Conservation (phyloP, 2,329 filamentous ascomycete species). For the Stachybotrys chartarum region DNA sequence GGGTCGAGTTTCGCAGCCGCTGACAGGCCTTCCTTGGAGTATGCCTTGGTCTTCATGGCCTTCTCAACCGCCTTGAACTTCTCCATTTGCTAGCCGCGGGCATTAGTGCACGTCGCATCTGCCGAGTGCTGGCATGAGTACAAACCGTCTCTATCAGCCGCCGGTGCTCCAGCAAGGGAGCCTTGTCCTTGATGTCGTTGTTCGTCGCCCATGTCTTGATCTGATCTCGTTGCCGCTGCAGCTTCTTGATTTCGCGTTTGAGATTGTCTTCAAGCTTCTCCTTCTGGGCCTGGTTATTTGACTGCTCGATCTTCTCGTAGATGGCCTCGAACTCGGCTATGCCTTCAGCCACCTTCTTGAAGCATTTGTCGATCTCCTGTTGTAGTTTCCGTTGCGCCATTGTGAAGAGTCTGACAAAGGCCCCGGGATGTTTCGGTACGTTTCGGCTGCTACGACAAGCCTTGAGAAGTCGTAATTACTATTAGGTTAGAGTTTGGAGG, state of each 20-base stretch:
- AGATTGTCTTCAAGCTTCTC: slow-evolving; percentile 97
- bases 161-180: slow-evolving; percentile 84
- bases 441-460: no score
- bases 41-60: slow-evolving; percentile 99
- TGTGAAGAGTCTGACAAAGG: slow-evolving; percentile 19
- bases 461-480: no score
- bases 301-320: slow-evolving; percentile 95
- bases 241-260: slow-evolving; percentile 99
- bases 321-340: slow-evolving; percentile 88
- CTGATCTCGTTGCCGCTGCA: slow-evolving; percentile 93
- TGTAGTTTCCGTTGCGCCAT: slow-evolving; percentile 97
- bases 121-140: slow-evolving; percentile 12
- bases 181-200: slow-evolving; percentile 99
- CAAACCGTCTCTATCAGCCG: slow-evolving; percentile 95
- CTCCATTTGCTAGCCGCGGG: slow-evolving; percentile 77
- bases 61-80: slow-evolving; percentile 99
- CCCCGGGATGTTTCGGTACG: neutral
- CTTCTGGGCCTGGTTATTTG: slow-evolving; percentile 88
- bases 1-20: slow-evolving; percentile 90
- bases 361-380: slow-evolving; percentile 98
- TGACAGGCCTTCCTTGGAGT: slow-evolving; percentile 94
- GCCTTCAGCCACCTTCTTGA: slow-evolving; percentile 95
- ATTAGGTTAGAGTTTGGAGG: no score
- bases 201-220: slow-evolving; percentile 99
- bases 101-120: slow-evolving; percentile 9